Percentiles rank a stretch among this genome's conserved stretches.
phyloP scores from a whole-genome alignment of 106 monocot genomes.

The Posidonia australis region DNA sequence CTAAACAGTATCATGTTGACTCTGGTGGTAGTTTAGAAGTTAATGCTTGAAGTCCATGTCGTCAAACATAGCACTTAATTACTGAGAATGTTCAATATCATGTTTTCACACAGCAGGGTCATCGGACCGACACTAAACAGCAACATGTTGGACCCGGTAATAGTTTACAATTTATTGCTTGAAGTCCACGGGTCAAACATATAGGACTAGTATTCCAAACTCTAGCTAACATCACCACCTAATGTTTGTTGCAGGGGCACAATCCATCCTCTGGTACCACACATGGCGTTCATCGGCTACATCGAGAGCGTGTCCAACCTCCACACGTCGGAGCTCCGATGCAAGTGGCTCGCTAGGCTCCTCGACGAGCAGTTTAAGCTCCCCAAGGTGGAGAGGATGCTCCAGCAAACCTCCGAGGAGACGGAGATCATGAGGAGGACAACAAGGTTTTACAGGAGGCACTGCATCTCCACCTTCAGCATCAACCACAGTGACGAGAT shows the following conservation, averaged over 20 bases:
- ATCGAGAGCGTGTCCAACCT: constrained; percentile 87
- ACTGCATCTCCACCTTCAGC: constrained; percentile 92
- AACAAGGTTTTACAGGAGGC: constrained; percentile 73
- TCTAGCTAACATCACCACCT: too few species aligned
- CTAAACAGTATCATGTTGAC: too few species aligned
- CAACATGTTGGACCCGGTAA: too few species aligned
- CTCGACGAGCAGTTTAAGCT: constrained; percentile 47
- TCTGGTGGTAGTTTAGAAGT: too few species aligned
- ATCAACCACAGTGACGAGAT: constrained; percentile 90
- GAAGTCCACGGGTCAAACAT: too few species aligned
- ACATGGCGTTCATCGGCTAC: constrained; percentile 83
- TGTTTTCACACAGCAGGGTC: too few species aligned
- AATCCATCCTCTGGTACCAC: constrained; percentile 64
- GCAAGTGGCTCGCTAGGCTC: constrained; percentile 65
- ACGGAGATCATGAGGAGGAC: constrained; percentile 63
- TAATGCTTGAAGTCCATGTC: too few species aligned
- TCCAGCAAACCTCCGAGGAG: constrained; percentile 32
- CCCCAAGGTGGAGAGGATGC: constrained; percentile 48
- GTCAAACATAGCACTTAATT: too few species aligned
- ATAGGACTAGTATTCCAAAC: background rate
- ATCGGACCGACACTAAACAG: too few species aligned
- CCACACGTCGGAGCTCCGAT: constrained; percentile 74
- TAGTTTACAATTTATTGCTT: too few species aligned
- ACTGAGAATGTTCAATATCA: too few species aligned
- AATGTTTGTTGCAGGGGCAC: constrained; percentile 55